Percentiles rank a stretch among this genome's conserved stretches.
These are phyloP conservation scores for Aspergillus nidulans DNA, from an alignment of 495 filamentous ascomycete genomes.

Conservation along the genomic window DNA sequence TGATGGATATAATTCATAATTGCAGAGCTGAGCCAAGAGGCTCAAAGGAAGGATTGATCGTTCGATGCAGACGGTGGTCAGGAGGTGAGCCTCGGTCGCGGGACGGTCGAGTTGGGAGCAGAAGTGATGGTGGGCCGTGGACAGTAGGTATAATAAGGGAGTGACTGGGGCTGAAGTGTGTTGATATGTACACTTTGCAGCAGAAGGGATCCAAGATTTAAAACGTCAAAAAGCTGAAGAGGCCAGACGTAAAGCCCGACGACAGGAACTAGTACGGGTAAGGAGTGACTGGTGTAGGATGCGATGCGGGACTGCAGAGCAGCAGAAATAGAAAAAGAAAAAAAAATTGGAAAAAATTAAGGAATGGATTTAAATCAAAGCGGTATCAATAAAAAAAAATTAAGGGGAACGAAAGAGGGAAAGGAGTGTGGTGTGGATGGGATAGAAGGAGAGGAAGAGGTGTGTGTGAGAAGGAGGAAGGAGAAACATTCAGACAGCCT, in stretches of 20 bases:
- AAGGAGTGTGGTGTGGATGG: constrained; percentile 13
- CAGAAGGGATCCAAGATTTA: constrained; percentile 13
- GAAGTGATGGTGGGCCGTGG: not conserved
- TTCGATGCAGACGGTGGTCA: constrained; percentile 8
- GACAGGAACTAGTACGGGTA: constrained; percentile 18
- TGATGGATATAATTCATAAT: constrained; percentile 45
- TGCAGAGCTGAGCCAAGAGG: constrained; percentile 2
- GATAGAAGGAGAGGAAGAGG: constrained; percentile 13
- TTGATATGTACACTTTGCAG: constrained; percentile 16
- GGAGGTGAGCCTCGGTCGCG: constrained; percentile 23
- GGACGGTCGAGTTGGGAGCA: not conserved
- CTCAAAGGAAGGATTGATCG: constrained; percentile 1
- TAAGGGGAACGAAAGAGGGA: constrained; percentile 21
- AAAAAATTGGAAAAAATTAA: constrained; percentile 11
- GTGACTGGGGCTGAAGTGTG: constrained; percentile 10
- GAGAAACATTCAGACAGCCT: constrained; percentile 6
- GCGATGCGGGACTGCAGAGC: constrained; percentile 11
- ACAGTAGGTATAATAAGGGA: constrained; percentile 4
- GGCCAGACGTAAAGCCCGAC: constrained; percentile 16
- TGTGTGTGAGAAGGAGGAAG: constrained; percentile 16
- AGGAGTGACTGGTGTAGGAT: constrained; percentile 19
- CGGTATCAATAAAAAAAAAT: constrained; percentile 11
- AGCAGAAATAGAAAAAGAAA: constrained; percentile 15
- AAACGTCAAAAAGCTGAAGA: constrained; percentile 7
- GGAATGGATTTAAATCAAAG: constrained; percentile 6